Evolutionary conservation across 1,284 basidiomycete genomes (phyloP), one percentile per base, ranked within the genome.

Genomic region (Tylopilus sp.): DNA sequence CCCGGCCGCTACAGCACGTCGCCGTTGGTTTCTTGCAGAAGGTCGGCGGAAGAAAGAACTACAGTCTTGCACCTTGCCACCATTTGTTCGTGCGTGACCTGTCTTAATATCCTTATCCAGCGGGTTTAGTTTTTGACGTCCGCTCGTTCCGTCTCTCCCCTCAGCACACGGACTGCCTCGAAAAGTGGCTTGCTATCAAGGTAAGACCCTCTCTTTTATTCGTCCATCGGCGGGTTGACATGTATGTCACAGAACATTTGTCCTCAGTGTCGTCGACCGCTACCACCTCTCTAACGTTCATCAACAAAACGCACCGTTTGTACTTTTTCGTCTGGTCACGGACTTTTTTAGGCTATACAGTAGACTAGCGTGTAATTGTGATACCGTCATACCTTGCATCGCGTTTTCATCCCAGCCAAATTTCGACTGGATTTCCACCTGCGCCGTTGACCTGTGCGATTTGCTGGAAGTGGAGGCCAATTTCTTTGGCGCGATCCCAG

Each of bases 161-260:
- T 50, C 46, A 88, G 86, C 91, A 93, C 62, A 92, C 89, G 0
- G 84, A 84, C 31, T 95, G 92, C 71, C 72, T 95, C 26, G 86
- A 90, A 64, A 76, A 77, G 81, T 95, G 92, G 92, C 77, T 94
- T 57, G 86, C 86, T 35, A 89, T 94, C 70, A 94, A 94, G 78
- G 68, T 61, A 26, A 25, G 28, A 41, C 12, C 34, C 46, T 28
- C n/a, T 18, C 18, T 28, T 34, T 25, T 23, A 38, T 34, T 10
- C 21, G 13, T 28, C 3, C 26, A 31, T n/a, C 38, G 15, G 26
- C 55, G 35, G 11, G 37, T 23, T 44, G 30, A 48, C 9, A 13
- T 19, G 9, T 29, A 13, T 35, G 48, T 46, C 21, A 49, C 57
- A 89, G 87, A 92, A 89, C 55, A 90, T 92, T 41, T 93, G 90